A percentile compares a stretch with the other conserved stretches of the same genome.
Conservation (phyloP, 108 stramenopile genomes). For the Thalassiosira profunda region DNA sequence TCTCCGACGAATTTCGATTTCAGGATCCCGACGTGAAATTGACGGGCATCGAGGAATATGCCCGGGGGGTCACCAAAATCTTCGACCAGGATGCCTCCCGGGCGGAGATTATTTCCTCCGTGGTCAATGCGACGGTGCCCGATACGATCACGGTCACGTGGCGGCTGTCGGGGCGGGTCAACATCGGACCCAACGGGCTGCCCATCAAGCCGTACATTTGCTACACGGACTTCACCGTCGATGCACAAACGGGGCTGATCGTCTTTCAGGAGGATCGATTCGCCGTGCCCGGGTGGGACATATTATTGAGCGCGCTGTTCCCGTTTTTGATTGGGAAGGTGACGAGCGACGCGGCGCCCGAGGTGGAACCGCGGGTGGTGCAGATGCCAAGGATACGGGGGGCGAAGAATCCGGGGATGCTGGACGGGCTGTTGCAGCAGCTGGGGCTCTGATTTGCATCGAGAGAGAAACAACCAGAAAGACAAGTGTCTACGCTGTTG, state of each 20-base stretch:
- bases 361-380: conserved; percentile 41
- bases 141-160: conserved; percentile 81
- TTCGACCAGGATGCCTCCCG: conserved; percentile 77
- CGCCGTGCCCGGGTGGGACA: conserved; percentile 71
- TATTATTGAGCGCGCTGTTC: conserved; percentile 62
- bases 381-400: background rate
- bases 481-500: no score
- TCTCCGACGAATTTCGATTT: conserved; percentile 82
- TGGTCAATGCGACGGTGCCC: conserved; percentile 48
- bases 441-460: no score
- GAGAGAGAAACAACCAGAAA: no score
- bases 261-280: conserved; percentile 86
- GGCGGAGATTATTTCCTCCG: conserved; percentile 76
- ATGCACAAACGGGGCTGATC: conserved; percentile 67
- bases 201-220: conserved; percentile 89
- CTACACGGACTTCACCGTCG: conserved; percentile 77
- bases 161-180: conserved; percentile 79
- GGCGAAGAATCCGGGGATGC: background rate
- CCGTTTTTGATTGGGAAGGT: conserved; percentile 79
- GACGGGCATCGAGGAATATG: conserved; percentile 80
- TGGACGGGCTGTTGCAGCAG: conserved; percentile 2
- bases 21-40: conserved; percentile 89
- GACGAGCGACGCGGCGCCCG: conserved; percentile 53
- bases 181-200: conserved; percentile 77
- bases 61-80: conserved; percentile 67